Evolutionary conservation across 2,329 filamentous ascomycete genomes (phyloP).

Genomic region (Cryphonectria naterciae): DNA sequence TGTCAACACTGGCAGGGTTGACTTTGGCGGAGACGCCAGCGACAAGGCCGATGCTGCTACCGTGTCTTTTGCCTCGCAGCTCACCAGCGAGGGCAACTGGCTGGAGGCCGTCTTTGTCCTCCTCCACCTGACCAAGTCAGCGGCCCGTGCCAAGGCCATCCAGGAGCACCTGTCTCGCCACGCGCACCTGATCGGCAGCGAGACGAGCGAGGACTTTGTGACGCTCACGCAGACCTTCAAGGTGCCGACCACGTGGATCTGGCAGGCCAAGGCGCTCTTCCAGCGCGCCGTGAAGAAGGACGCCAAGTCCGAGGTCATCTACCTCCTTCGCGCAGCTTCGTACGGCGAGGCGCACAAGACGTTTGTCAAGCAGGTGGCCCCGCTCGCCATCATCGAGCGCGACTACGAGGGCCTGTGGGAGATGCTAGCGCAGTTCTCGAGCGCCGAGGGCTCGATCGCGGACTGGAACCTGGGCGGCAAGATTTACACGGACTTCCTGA

Average conservation of each 20-base stretch:
- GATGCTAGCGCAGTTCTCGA: slow-evolving; percentile 73
- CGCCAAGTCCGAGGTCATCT: slow-evolving; percentile 73
- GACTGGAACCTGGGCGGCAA: slow-evolving; percentile 81
- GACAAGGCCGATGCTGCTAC: slow-evolving; percentile 70
- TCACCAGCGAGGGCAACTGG: slow-evolving; percentile 68
- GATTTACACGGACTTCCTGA: slow-evolving; percentile 71
- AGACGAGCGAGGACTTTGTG: slow-evolving; percentile 59
- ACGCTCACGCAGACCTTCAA: slow-evolving; percentile 67
- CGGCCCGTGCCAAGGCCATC: slow-evolving; percentile 67
- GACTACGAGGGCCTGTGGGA: slow-evolving; percentile 73
- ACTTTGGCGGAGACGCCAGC: slow-evolving; percentile 57
- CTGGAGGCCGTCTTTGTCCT: slow-evolving; percentile 76
- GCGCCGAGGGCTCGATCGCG: slow-evolving; percentile 60
- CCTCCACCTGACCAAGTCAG: slow-evolving; percentile 69
- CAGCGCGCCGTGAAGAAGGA: slow-evolving; percentile 75
- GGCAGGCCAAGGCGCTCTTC: slow-evolving; percentile 82
- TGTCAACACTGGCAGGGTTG: slow-evolving; percentile 52
- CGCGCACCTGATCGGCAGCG: slow-evolving; percentile 66
- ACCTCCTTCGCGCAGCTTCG: slow-evolving; percentile 76
- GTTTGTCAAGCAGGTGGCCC: slow-evolving; percentile 79
- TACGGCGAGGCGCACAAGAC: slow-evolving; percentile 83
- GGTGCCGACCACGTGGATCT: slow-evolving; percentile 80
- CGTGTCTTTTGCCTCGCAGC: slow-evolving; percentile 65
- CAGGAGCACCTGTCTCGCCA: slow-evolving; percentile 77
- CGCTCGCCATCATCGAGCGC: slow-evolving; percentile 78